A percentile compares a stretch with the other conserved stretches of the same genome.
Conservation (phyloP, 371 early-diverging fungal species). For the Syncephalastrum monosporum region DNA sequence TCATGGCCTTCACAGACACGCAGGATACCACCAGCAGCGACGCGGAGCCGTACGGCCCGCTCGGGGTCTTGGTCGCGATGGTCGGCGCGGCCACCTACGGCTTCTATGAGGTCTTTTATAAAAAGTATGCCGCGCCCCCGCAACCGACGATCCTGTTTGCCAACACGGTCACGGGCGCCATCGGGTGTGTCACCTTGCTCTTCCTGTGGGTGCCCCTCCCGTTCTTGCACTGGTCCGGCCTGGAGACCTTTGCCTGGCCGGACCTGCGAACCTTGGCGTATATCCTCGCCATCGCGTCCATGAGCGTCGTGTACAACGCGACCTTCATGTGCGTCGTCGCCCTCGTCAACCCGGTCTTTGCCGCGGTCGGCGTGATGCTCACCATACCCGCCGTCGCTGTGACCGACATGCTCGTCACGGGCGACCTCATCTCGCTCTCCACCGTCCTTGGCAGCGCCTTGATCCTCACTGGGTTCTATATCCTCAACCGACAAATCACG, state of each 20-base stretch:
- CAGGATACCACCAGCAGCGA: slow-evolving; percentile 15
- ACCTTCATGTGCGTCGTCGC: slow-evolving; percentile 79
- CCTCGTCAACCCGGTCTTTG: slow-evolving; percentile 77
- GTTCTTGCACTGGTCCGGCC: slow-evolving; percentile 55
- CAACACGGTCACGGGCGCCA: slow-evolving; percentile 66
- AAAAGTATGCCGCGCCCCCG: slow-evolving; percentile 69
- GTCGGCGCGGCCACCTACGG: slow-evolving; percentile 59
- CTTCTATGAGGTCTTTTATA: slow-evolving; percentile 77
- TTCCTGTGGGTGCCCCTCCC: slow-evolving; percentile 80
- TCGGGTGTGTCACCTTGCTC: slow-evolving; percentile 59
- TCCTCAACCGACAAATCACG: slow-evolving; percentile 40
- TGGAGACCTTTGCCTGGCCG: slow-evolving; percentile 71
- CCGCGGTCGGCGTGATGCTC: slow-evolving; percentile 80
- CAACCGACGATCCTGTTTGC: slow-evolving; percentile 66
- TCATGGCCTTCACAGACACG: slow-evolving; percentile 56
- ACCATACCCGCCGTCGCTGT: slow-evolving; percentile 78
- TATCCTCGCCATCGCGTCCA: slow-evolving; percentile 63
- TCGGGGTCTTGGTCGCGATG: slow-evolving; percentile 55
- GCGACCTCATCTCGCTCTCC: slow-evolving; percentile 47
- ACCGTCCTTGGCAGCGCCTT: slow-evolving; percentile 54
- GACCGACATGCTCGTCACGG: slow-evolving; percentile 56
- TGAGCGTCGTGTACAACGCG: slow-evolving; percentile 77
- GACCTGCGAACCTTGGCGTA: slow-evolving; percentile 44
- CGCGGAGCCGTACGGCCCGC: neutral
- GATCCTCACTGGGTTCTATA: slow-evolving; percentile 53